These are phyloP conservation scores for Fusarium decemcellulare DNA, from an alignment of 2,329 filamentous ascomycete genomes.

Conservation along the genomic window DNA sequence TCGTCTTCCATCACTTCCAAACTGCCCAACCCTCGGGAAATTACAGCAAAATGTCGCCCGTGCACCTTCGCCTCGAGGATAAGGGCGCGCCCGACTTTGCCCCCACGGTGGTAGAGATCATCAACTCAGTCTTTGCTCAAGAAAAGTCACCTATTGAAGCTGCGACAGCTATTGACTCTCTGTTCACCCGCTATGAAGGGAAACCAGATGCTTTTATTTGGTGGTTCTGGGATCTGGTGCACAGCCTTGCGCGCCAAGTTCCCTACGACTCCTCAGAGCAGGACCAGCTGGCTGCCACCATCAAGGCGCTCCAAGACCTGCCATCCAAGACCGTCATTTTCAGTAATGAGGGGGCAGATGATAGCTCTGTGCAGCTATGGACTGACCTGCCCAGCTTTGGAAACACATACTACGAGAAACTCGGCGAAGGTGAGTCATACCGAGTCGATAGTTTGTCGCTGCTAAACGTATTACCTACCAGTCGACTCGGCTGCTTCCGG, in stretches of 20 bases:
- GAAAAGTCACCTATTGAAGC: neutral
- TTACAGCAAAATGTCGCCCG: neutral
- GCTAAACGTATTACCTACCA: neutral
- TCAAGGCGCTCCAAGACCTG: slow-evolving; percentile 18
- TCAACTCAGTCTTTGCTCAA: slow-evolving; percentile 13
- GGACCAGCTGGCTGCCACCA: slow-evolving; percentile 15
- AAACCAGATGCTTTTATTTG: slow-evolving; percentile 30
- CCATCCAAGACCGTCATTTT: slow-evolving; percentile 9
- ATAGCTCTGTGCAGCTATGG: slow-evolving; percentile 13
- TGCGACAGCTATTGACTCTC: slow-evolving; percentile 15
- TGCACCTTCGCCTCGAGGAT: slow-evolving; percentile 15
- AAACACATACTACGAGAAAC: slow-evolving; percentile 10
- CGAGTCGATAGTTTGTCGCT: fast-evolving
- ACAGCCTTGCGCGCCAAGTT: slow-evolving; percentile 37
- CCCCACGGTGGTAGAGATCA: slow-evolving; percentile 11
- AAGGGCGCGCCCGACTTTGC: slow-evolving; percentile 18
- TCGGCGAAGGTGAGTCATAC: slow-evolving; percentile 12
- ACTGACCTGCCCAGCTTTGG: slow-evolving; percentile 17
- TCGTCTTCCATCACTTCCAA: neutral
- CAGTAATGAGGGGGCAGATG: neutral
- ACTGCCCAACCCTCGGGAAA: neutral
- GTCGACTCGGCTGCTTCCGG: slow-evolving; percentile 4
- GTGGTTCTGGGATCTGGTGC: slow-evolving; percentile 44
- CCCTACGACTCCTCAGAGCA: slow-evolving; percentile 34
- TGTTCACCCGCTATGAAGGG: slow-evolving; percentile 2